Base-by-base conservation (phyloP, 139 green algal species). In the Coccomyxa sp. region DNA sequence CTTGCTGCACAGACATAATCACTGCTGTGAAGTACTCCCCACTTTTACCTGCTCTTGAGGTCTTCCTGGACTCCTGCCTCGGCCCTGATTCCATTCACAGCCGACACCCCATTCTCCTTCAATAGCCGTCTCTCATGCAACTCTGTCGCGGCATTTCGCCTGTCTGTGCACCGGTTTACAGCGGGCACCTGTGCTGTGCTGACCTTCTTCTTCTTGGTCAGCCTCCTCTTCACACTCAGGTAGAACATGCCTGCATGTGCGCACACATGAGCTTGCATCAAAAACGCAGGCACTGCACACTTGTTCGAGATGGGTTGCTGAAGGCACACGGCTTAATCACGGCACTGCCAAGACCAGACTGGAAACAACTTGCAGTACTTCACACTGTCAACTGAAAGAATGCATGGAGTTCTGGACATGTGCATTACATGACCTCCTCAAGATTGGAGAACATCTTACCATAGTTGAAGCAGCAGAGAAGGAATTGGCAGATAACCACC, bases 391-490 rank as follows among this genome's bases (percentile, higher is more conserved):
- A 28, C 18, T 28, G 63, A 71, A 25, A 21, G 63, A 9, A 21
- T 71, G 63, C 63, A 71, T 25, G 21, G 18, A 9, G 10, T 21
- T 9, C 63, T 28, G 18, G 63, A 71, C 63, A 71, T 71, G 7
- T 51, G 38, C 38, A 51, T 51, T 51, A 71, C 21, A 71, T 21
- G 63, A 28, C 1, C 18, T 71, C 18, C 18, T 28, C 4, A 25
- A 9, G 21, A 9, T 21, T 71, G 4, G 63, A 9, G 63, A 25
- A 31, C 1, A 78, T 17, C 16, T 3, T 32, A 60, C 76, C 76
- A 66, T 59, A 76, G 30, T 86, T 86, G 83, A 86, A 86, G 21
- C 78, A 76, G 74, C 83, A 86, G n/a, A 86, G 67, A 9, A 83
- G 31, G 13, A 76, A 13, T 77, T 86, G 83, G 75, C 67, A 83